These are phyloP conservation scores for Vitis hybrid DNA, from an alignment of 177 flowering plant species.

Conservation along the genomic window DNA sequence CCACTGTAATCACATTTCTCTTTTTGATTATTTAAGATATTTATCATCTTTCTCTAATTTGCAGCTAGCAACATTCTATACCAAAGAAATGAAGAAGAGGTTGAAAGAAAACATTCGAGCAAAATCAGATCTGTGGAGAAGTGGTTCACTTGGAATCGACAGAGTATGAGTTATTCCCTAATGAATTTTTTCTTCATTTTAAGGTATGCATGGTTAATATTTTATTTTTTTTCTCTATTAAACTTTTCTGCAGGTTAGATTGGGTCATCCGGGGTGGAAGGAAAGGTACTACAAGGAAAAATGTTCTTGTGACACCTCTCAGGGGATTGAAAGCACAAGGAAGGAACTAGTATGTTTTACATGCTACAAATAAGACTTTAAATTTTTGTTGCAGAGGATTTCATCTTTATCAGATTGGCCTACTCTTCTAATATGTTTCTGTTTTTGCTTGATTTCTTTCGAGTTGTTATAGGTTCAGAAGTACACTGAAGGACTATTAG, in stretches of 20 bases:
- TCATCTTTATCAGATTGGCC: background rate
- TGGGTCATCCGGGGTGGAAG: conserved; percentile 37
- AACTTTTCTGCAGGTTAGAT: conserved; percentile 26
- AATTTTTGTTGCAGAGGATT: background rate
- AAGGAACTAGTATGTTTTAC: conserved; percentile 29
- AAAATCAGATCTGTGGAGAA: conserved; percentile 33
- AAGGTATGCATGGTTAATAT: too few relatives aligned
- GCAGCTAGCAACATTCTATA: conserved; percentile 13
- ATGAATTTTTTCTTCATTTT: background rate
- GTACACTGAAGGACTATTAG: conserved; percentile 51
- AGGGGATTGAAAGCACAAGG: conserved; percentile 29
- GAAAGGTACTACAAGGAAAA: conserved; percentile 47
- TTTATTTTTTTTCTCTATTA: background rate
- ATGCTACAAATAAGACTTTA: background rate
- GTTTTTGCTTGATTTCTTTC: conserved; percentile 1
- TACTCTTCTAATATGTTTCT: background rate
- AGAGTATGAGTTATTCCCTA: conserved; percentile 20
- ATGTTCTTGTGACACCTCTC: conserved; percentile 25
- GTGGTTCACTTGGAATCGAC: conserved; percentile 22
- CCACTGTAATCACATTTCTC: too few relatives aligned
- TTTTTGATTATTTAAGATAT: too few relatives aligned
- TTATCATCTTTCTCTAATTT: too few relatives aligned
- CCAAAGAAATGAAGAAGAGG: conserved; percentile 29
- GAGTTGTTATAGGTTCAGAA: conserved; percentile 30
- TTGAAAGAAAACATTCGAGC: conserved; percentile 21